These are phyloP conservation scores for Pythium aphanidermatum DNA, from an alignment of 352 stramenopile species.

Conservation along the genomic window DNA sequence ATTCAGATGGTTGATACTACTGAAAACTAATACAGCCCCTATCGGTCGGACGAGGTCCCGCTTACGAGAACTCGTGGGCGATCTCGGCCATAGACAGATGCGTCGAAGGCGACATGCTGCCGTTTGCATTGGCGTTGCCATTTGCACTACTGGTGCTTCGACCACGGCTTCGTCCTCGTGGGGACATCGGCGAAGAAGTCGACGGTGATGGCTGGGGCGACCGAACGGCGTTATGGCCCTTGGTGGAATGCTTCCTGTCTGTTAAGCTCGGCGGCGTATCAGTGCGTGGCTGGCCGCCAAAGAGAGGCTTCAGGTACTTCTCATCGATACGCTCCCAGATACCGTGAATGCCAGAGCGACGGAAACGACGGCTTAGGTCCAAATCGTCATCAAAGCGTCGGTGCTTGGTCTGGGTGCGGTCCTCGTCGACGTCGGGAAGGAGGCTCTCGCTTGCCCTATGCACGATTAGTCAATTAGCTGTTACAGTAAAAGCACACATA, in stretches of 20 bases:
- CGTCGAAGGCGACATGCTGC: background rate
- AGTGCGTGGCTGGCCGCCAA: conserved; percentile 33
- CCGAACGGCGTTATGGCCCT: too few relatives aligned
- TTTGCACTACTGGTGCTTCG: conserved; percentile 2
- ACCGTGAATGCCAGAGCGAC: conserved; percentile 44
- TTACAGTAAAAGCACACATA: too few relatives aligned
- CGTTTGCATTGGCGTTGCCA: background rate
- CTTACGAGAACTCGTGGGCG: conserved; percentile 30
- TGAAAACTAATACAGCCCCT: too few relatives aligned
- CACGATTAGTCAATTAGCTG: too few relatives aligned
- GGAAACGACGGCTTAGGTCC: conserved; percentile 22
- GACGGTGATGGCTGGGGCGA: too few relatives aligned
- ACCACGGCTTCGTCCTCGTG: conserved; percentile 19
- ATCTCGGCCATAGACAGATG: conserved; percentile 47
- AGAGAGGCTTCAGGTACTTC: conserved; percentile 67
- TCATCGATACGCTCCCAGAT: conserved; percentile 63
- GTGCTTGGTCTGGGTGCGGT: conserved; percentile 22
- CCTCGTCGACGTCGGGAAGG: conserved; percentile 42
- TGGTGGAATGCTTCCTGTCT: too few relatives aligned
- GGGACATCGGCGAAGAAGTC: conserved; percentile 14
- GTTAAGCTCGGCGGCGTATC: background rate
- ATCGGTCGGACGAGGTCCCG: too few relatives aligned
- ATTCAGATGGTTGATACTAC: background rate
- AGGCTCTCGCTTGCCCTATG: conserved; percentile 43
- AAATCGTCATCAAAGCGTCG: conserved; percentile 18